phyloP scores from a whole-genome alignment of 345 rosid genomes.

The Lumnitzera littorea region DNA sequence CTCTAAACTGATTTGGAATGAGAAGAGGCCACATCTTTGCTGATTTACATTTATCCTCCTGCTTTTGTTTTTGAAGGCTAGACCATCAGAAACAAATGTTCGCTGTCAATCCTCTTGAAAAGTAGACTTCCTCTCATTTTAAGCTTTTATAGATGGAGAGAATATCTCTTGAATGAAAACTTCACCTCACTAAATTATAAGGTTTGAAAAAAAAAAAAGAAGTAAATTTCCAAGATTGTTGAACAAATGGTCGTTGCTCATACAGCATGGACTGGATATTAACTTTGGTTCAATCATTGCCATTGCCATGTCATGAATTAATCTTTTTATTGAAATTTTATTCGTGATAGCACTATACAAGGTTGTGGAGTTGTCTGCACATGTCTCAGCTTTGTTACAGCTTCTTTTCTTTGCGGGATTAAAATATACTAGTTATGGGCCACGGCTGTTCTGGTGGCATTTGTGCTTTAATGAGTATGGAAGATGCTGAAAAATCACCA shows the following conservation, averaged over 20 bases:
- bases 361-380: neutral
- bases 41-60: neutral
- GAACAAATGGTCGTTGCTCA: too few species aligned
- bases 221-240: too few species aligned
- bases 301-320: too few species aligned
- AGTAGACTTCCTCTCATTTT: conserved; percentile 21
- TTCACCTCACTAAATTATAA: too few species aligned
- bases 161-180: too few species aligned
- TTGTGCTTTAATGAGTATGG: conserved; percentile 87
- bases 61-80: conserved; percentile 44
- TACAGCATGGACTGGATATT: too few species aligned
- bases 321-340: neutral
- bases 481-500: conserved; percentile 21
- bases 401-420: conserved; percentile 47
- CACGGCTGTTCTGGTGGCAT: conserved; percentile 97
- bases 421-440: conserved; percentile 77
- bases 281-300: too few species aligned
- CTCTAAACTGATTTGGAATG: neutral
- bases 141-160: too few species aligned
- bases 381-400: neutral
- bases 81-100: conserved; percentile 95
- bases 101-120: conserved; percentile 73
- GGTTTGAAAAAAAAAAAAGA: too few species aligned
- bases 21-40: neutral
- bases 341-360: neutral